These are phyloP conservation scores for Phytophthora aleatoria DNA, from an alignment of 352 stramenopile species.

Conservation along the genomic window DNA sequence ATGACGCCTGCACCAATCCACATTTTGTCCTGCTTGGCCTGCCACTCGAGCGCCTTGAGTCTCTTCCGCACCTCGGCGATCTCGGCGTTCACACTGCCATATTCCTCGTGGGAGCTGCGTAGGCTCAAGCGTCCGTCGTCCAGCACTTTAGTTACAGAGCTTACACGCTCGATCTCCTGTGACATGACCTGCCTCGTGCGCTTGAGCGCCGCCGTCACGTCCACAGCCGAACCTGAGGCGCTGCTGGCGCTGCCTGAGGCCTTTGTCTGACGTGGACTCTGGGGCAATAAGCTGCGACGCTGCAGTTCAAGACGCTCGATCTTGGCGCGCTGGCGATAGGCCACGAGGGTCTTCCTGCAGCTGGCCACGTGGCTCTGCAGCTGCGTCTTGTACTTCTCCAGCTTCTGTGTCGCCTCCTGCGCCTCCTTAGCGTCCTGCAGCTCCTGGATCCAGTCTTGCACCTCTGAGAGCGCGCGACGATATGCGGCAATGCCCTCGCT, in stretches of 20 bases:
- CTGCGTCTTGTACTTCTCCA: constrained; percentile 38
- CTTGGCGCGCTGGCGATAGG: constrained; percentile 70
- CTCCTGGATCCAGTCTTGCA: constrained; percentile 55
- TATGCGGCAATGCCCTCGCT: constrained; percentile 48
- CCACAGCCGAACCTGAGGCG: constrained; percentile 44
- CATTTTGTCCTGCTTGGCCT: constrained; percentile 75
- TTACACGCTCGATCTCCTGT: constrained; percentile 73
- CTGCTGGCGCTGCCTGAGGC: background rate
- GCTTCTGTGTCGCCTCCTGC: constrained; percentile 22
- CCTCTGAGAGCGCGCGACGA: constrained; percentile 37
- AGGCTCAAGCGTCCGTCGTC: constrained; percentile 67
- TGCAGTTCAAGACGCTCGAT: constrained; percentile 58
- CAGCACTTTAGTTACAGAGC: constrained; percentile 66
- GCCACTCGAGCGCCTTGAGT: constrained; percentile 73
- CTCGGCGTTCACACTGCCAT: constrained; percentile 57
- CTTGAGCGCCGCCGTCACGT: constrained; percentile 68
- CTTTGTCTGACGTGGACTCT: constrained; percentile 21
- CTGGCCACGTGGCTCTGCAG: constrained; percentile 42
- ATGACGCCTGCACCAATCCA: constrained; percentile 75
- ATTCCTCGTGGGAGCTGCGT: constrained; percentile 68
- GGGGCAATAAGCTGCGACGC: constrained; percentile 49
- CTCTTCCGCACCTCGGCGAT: constrained; percentile 59
- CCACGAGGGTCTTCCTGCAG: constrained; percentile 65
- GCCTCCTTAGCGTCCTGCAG: constrained; percentile 37
- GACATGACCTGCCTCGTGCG: constrained; percentile 73